A percentile compares a stretch with the other conserved stretches of the same genome.
Conservation (phyloP, 345 rosid species). For the Salix viminalis region DNA sequence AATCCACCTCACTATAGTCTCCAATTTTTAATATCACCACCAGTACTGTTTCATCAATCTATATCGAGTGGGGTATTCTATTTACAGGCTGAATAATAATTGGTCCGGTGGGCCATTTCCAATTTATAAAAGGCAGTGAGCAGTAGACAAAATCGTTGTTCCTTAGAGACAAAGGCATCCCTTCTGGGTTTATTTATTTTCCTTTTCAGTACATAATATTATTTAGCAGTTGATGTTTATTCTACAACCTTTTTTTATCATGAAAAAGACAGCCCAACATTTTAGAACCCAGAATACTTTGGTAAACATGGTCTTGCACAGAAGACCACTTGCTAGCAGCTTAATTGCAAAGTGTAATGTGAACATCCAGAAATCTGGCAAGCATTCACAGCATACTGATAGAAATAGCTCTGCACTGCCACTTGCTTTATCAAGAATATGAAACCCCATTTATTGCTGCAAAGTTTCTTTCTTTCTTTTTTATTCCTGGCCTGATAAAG, state of each 20-base stretch:
- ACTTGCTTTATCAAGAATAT: neutral
- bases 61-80: constrained; percentile 11
- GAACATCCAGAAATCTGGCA: neutral
- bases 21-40: too few species aligned
- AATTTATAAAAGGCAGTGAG: neutral
- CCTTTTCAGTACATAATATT: neutral
- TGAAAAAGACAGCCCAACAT: neutral
- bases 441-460: neutral
- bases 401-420: neutral
- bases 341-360: neutral
- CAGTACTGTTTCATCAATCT: neutral
- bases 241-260: neutral
- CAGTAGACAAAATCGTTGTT: constrained; percentile 31
- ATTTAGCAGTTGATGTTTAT: neutral
- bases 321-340: neutral
- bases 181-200: neutral
- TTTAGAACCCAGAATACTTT: neutral
- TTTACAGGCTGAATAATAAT: constrained; percentile 12
- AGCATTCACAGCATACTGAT: neutral
- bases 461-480: neutral
- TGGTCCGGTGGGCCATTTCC: constrained; percentile 12
- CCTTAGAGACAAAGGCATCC: constrained; percentile 41
- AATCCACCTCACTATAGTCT: neutral
- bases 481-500: neutral
- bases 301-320: neutral